Base-by-base conservation (phyloP, 306 rosid genomes). In the Cyamopsis tetragonoloba region DNA sequence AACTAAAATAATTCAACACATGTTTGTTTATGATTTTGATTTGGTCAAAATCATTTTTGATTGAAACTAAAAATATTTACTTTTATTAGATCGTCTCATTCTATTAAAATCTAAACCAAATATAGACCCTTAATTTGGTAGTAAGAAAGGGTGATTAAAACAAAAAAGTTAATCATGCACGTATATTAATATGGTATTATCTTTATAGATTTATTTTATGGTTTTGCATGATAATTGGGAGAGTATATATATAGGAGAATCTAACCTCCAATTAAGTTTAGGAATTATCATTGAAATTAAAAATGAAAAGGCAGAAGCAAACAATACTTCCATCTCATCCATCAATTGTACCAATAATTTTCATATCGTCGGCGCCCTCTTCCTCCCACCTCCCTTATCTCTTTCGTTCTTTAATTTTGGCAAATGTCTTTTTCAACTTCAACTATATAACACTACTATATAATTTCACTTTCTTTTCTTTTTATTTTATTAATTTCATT, bases 351-450 rank as follows among this genome's bases (percentile, higher is more conserved):
- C 1, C 42, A 46, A 73, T 58, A 14, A 48, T 26, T 35, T 78
- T 49, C 26, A 51, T 54, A 74, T 77, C 72, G 87, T 75, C 87
- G 92, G 89, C 82, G 76, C 50, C 62, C 15, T 51, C 49, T 22
- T 6, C 5, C 5, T n/a, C n/a, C 46, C 34, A 55, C 61, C 75
- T 47, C 64, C 64, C 73, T 67, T 62, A 66, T 78, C 81, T 51
- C 49, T 49, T 32, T 27, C 22, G 49, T 74, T 65, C 23, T 68
- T 69, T 65, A 42, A 31, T 64, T 81, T 77, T 24, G 85, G 84
- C 72, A 77, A 54, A 46, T 44, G 84, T 82, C 86, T 1, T 60
- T 87, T 75, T 87, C 87, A 22, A n/a, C 60, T 41, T 68, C 72
- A 71, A 68, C 80, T 4, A 71, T 71, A 56, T 10, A 19, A 5